Percentiles rank a stretch among this genome's conserved stretches.
Evolutionary conservation across 257 asterid genomes (phyloP).

Genomic region (Solanum bulbocastanum): DNA sequence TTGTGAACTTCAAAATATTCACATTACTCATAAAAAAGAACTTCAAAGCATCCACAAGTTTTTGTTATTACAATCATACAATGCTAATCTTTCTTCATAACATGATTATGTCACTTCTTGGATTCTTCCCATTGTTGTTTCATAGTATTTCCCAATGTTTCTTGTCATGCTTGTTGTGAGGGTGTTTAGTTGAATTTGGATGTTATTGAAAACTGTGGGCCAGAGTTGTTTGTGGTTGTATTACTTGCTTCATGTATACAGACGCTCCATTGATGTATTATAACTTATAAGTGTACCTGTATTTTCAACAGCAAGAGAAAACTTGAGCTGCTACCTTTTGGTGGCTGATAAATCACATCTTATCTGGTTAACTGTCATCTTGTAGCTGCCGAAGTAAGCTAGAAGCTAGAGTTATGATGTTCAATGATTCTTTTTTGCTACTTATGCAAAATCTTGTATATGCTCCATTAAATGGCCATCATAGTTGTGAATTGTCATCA

Average conservation of each 20-base stretch:
- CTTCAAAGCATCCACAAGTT: neutral
- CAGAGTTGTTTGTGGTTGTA: neutral
- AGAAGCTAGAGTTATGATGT: neutral
- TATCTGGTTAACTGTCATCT: neutral
- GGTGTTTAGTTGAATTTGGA: neutral
- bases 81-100: neutral
- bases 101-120: neutral
- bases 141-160: neutral
- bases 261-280: neutral
- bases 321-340: neutral
- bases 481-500: neutral
- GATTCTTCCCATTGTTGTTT: neutral
- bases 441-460: neutral
- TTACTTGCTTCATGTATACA: neutral
- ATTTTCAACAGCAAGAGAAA: neutral
- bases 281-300: neutral
- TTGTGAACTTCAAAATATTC: neutral
- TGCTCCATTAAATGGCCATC: neutral
- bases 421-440: neutral
- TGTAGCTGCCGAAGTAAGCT: neutral
- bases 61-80: neutral
- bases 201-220: neutral
- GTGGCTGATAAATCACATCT: neutral
- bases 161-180: neutral
- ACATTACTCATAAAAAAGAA: neutral